phyloP scores from a whole-genome alignment of 805 yeast species.

The Candida sakaeoensis region DNA sequence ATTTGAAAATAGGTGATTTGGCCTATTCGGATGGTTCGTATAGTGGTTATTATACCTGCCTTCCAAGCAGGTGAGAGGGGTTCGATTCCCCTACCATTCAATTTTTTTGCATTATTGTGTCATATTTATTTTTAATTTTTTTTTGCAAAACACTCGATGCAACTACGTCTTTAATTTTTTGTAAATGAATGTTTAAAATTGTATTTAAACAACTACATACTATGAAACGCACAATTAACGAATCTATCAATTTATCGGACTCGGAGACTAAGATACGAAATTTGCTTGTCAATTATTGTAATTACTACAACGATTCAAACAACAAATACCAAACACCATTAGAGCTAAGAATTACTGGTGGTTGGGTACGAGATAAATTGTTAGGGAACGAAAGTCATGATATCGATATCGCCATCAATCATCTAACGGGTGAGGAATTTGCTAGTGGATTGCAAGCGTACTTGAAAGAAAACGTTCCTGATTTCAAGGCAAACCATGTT shows the following conservation, averaged over 20 bases:
- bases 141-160: background rate
- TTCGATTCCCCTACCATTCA: constrained; percentile 91
- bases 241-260: constrained; percentile 32
- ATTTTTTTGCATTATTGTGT: constrained; percentile 16
- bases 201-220: background rate
- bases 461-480: constrained; percentile 23
- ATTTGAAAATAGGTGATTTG: background rate
- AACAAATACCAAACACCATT: constrained; percentile 21
- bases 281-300: constrained; percentile 40
- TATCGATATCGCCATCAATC: constrained; percentile 86
- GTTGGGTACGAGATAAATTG: constrained; percentile 96
- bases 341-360: constrained; percentile 84
- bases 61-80: constrained; percentile 94
- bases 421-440: constrained; percentile 80
- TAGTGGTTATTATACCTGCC: constrained; percentile 91
- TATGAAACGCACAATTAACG: constrained; percentile 17
- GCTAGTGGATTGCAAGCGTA: constrained; percentile 63
- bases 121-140: constrained; percentile 2
- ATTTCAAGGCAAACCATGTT: constrained; percentile 38
- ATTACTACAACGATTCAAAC: constrained; percentile 25
- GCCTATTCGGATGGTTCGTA: constrained; percentile 68
- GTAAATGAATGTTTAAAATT: constrained; percentile 6
- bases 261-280: constrained; percentile 40
- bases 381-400: constrained; percentile 80
- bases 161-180: background rate